Conservation (phyloP, 2,329 filamentous ascomycete species). For the Aspergillaceae sp. region DNA sequence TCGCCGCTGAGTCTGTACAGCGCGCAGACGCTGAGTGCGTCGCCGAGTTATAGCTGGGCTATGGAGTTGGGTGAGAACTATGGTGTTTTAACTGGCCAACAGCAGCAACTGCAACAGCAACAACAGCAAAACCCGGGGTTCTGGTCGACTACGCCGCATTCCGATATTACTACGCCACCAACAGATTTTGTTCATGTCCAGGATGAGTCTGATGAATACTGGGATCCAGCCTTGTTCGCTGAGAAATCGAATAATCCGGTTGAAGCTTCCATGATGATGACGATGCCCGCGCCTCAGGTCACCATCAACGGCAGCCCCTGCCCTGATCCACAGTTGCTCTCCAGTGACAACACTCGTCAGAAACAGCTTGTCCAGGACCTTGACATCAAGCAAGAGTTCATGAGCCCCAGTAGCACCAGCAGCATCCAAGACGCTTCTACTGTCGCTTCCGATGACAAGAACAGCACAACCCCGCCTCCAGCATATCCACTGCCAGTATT, state of each 20-base stretch:
- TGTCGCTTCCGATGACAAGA: background rate
- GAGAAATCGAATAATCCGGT: background rate
- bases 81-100: constrained; percentile 9
- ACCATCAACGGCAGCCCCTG: background rate
- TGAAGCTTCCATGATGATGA: background rate
- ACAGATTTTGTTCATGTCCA: constrained; percentile 7
- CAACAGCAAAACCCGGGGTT: constrained; percentile 1
- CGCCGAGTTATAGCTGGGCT: constrained; percentile 17
- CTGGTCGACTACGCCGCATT: constrained; percentile 20
- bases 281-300: constrained; percentile 4
- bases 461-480: background rate
- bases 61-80: constrained; percentile 10
- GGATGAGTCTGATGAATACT: constrained; percentile 10
- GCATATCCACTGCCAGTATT: background rate
- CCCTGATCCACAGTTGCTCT: background rate
- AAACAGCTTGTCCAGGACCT: too few relatives aligned
- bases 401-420: background rate
- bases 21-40: constrained; percentile 14
- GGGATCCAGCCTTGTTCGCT: constrained; percentile 8
- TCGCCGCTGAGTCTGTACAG: constrained; percentile 19
- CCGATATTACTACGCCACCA: constrained; percentile 12
- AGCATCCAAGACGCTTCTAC: background rate
- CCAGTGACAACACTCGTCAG: background rate
- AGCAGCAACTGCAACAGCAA: background rate
- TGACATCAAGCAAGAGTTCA: too few relatives aligned